These are phyloP conservation scores for Flaveria robusta DNA, from an alignment of 129 eudicot species.

Conservation along the genomic window DNA sequence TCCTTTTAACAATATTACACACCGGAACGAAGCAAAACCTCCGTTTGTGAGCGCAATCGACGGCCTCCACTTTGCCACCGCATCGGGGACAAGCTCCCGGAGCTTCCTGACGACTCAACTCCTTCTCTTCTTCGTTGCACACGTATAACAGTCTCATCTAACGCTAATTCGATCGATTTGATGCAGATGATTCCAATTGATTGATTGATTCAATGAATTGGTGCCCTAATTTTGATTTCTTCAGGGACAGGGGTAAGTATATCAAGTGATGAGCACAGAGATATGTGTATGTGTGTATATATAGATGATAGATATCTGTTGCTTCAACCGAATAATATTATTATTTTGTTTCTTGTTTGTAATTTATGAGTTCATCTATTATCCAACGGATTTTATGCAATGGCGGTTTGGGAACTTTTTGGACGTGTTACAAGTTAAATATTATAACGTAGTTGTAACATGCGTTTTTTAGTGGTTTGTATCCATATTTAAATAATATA, in stretches of 20 bases:
- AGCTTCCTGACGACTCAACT: conserved; percentile 35
- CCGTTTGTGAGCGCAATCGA: conserved; percentile 35
- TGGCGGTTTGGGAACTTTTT: conserved; percentile 14
- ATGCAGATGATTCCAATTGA: neutral
- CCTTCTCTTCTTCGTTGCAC: conserved; percentile 40
- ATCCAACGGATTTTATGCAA: neutral
- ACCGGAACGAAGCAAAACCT: conserved; percentile 39
- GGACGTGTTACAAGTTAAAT: neutral
- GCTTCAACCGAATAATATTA: conserved; percentile 19
- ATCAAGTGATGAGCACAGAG: neutral
- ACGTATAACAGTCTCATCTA: conserved; percentile 32
- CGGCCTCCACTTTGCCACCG: conserved; percentile 44
- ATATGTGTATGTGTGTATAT: conserved; percentile 3
- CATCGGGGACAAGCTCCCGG: conserved; percentile 43
- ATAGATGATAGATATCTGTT: conserved; percentile 17
- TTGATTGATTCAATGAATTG: neutral
- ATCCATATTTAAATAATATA: too few relatives aligned
- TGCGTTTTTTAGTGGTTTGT: too few relatives aligned
- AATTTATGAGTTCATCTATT: neutral
- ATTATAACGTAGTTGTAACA: neutral
- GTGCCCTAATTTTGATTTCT: conserved; percentile 4
- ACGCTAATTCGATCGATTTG: neutral
- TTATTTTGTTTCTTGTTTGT: conserved; percentile 10
- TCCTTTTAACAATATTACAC: conserved; percentile 37
- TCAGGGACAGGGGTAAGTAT: neutral